A percentile compares a stretch with the other conserved stretches of the same genome.
phyloP scores from a whole-genome alignment of 306 rosid genomes.

The Rosa chinensis region DNA sequence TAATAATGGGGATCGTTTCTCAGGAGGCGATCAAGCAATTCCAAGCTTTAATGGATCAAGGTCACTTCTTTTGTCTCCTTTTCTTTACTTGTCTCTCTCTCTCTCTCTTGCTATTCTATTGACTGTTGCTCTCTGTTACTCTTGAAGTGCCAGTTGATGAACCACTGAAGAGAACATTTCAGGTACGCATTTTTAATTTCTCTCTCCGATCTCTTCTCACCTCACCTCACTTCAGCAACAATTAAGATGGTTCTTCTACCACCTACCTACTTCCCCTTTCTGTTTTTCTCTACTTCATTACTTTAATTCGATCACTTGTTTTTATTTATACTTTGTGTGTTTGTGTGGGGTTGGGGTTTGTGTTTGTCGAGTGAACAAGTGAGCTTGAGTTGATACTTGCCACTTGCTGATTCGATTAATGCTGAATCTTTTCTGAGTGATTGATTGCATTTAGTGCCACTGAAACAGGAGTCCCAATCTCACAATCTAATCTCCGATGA shows the following conservation, averaged over 20 bases:
- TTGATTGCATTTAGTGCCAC: neutral
- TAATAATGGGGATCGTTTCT: conserved; percentile 58
- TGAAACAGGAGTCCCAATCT: neutral
- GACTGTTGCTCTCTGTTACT: neutral
- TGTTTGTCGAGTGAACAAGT: neutral
- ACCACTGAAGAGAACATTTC: conserved; percentile 68
- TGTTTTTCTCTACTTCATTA: neutral
- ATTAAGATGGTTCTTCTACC: neutral
- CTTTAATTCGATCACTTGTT: neutral
- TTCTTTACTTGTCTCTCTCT: neutral
- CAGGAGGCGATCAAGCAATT: conserved; percentile 72
- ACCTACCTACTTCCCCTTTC: neutral
- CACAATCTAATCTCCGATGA: neutral
- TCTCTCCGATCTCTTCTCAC: conserved; percentile 21
- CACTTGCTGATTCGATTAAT: neutral
- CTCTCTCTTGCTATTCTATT: neutral
- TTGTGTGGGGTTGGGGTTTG: neutral
- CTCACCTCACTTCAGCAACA: conserved; percentile 6
- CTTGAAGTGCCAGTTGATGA: conserved; percentile 59
- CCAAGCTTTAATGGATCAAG: conserved; percentile 69
- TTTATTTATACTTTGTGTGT: neutral
- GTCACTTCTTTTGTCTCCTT: conserved; percentile 31
- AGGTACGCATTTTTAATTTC: conserved; percentile 49
- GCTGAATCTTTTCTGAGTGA: neutral
- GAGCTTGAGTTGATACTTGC: neutral